phyloP scores from a whole-genome alignment of 495 filamentous ascomycete genomes.

The Lasiosphaeris hirsuta region DNA sequence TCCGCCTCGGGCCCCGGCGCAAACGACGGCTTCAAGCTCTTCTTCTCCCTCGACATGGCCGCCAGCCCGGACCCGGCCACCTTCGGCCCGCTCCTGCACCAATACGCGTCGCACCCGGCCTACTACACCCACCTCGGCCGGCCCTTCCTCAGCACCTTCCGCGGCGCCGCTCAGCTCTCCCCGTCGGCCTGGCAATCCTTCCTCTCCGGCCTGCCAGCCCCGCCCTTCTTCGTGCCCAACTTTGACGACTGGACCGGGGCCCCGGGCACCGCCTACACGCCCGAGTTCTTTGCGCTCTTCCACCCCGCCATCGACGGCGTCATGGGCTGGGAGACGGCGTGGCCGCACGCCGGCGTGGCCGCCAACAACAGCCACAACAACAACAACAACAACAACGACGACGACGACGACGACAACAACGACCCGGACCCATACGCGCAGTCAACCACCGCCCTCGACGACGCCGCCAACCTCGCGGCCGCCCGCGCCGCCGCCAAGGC shows the following conservation, averaged over 20 bases:
- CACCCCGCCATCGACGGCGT: neutral
- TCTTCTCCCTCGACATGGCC: constrained; percentile 18
- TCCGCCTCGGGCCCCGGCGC: no score
- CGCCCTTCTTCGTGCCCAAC: constrained; percentile 50
- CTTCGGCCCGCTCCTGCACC: constrained; percentile 1
- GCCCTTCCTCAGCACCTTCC: constrained; percentile 59
- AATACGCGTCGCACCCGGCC: constrained; percentile 36
- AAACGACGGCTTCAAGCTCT: constrained; percentile 10
- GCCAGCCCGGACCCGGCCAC: neutral
- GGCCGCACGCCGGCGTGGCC: constrained; percentile 1
- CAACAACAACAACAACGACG: no score
- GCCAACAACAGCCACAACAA: no score
- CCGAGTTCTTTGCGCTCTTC: constrained; percentile 6
- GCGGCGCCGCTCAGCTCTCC: constrained; percentile 46
- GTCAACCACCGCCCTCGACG: neutral
- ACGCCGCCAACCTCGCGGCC: neutral
- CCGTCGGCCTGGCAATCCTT: constrained; percentile 46
- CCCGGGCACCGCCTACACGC: neutral
- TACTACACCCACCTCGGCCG: constrained; percentile 46
- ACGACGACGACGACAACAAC: no score
- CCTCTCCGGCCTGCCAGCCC: constrained; percentile 54
- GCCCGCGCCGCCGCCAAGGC: neutral
- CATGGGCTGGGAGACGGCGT: constrained; percentile 10
- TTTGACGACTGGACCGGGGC: constrained; percentile 6
- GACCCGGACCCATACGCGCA: neutral